Evolutionary conservation across 257 asterid species (phyloP), one percentile per base, ranked within the genome.

Genomic region (Nicotiana undulata): DNA sequence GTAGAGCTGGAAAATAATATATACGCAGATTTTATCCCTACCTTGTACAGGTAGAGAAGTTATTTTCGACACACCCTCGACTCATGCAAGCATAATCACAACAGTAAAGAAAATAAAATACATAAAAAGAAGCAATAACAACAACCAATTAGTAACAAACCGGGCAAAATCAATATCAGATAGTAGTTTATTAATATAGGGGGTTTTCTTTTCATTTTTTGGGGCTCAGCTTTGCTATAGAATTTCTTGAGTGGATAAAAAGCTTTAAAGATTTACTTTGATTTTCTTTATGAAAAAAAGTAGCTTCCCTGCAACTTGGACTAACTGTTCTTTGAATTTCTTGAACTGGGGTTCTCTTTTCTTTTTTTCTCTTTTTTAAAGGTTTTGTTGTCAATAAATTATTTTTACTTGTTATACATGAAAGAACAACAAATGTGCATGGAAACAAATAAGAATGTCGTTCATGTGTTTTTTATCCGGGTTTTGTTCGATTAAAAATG

Each of bases 161-260:
- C 37, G 37, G 5, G 7, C 37, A 32, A 32, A 32, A 32, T 1
- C 37, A 32, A 32, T 0, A 32, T 32, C 37, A 32, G 1, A 32
- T 32, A 32, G 1, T 32, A 32, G 5, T 55, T 28, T 18, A 17
- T 52, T 65, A 49, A 16, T 26, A 6, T 12, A 20, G 17, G 5
- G 40, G 15, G 9, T 29, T 29, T 3, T 9, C 10, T 9, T 16
- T 22, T 64, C 80, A 53, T 82, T 49, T 5, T 56, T 53, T 20
- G 40, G 13, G 24, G 24, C 8, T 49, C 61, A 74, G 40, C 61
- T 72, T 74, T 74, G 61, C 53, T 24, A 12, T 49, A 32, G 79
- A 85, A 75, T 80, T 85, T 88, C 75, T 86, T 81, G 87, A 79
- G 65, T 80, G 75, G 60, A 82, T 52, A 81, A 77, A 82, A 83